Conservation (phyloP, 2,329 filamentous ascomycete genomes). For the Colletotrichum abscissum region DNA sequence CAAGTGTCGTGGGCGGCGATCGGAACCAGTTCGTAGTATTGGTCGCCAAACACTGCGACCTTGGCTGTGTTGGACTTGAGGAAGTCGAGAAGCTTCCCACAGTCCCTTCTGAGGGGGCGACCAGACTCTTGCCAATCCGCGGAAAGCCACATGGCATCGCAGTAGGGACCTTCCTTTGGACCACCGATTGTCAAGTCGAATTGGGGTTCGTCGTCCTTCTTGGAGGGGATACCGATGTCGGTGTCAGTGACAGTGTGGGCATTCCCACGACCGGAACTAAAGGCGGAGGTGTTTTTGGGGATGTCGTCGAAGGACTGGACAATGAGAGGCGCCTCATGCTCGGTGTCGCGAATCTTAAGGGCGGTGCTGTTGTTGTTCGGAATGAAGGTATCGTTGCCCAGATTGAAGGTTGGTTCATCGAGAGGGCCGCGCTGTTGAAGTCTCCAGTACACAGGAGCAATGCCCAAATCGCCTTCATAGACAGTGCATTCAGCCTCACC, state of each 20-base stretch:
- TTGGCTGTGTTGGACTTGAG: constrained; percentile 14
- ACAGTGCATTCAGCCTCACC: constrained; percentile 24
- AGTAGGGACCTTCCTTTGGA: constrained; percentile 6
- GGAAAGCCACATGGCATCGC: constrained; percentile 17
- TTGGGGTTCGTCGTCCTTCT: background rate
- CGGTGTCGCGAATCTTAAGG: background rate
- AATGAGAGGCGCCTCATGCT: constrained; percentile 1
- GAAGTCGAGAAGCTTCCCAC: constrained; percentile 7
- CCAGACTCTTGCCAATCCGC: constrained; percentile 10
- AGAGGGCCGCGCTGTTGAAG: constrained; percentile 4
- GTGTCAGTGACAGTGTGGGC: background rate
- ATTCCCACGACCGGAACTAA: constrained; percentile 1
- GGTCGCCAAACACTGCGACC: constrained; percentile 17
- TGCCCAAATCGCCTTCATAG: background rate
- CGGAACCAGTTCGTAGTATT: constrained; percentile 15
- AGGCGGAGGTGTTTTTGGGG: constrained; percentile 24
- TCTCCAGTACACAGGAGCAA: constrained; percentile 12
- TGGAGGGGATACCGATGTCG: background rate
- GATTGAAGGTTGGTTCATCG: background rate
- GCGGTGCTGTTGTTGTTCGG: background rate
- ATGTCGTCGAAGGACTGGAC: constrained; percentile 9
- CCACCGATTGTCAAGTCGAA: constrained; percentile 6
- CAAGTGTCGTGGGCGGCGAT: constrained; percentile 26
- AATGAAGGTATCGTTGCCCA: background rate
- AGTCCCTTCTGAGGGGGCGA: constrained; percentile 9